Conservation (phyloP, 164 flowering plant species). For the Kalanchoe fedtschenkoi region DNA sequence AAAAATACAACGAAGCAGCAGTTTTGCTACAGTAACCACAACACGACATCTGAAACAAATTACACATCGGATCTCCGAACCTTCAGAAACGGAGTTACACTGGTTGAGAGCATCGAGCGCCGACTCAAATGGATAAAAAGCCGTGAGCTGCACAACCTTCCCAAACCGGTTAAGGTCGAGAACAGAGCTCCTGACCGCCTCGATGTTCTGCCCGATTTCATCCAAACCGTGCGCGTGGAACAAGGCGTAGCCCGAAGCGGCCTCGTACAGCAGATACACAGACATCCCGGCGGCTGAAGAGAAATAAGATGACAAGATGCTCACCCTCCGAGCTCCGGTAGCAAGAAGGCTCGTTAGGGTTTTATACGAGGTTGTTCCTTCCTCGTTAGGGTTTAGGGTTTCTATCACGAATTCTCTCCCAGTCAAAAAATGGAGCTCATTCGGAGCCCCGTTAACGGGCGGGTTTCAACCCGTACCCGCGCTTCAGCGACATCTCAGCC, state of each 20-base stretch:
- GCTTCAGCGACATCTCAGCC: too few species aligned
- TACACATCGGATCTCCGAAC: slow-evolving; percentile 13
- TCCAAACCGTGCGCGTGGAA: slow-evolving; percentile 71
- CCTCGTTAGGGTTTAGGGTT: not conserved
- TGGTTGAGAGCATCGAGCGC: slow-evolving; percentile 91
- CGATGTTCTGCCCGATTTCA: slow-evolving; percentile 82
- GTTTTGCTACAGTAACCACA: too few species aligned
- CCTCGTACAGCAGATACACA: slow-evolving; percentile 54
- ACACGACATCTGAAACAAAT: too few species aligned
- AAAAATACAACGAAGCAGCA: not conserved
- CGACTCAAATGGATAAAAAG: slow-evolving; percentile 69
- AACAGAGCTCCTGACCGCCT: slow-evolving; percentile 69
- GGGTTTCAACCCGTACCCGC: not conserved
- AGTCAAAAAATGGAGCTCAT: too few species aligned
- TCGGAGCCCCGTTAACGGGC: not conserved
- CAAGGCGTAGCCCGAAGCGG: slow-evolving; percentile 63
- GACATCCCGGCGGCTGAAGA: slow-evolving; percentile 28
- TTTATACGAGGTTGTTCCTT: not conserved
- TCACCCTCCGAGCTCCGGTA: not conserved
- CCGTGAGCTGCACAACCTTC: slow-evolving; percentile 67
- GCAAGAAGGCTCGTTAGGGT: not conserved
- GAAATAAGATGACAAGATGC: not conserved
- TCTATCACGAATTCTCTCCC: too few species aligned
- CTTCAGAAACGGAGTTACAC: slow-evolving; percentile 85
- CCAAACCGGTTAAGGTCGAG: slow-evolving; percentile 76